Conservation (phyloP, 176 grass and related monocot species). For the Ananas comosus region DNA sequence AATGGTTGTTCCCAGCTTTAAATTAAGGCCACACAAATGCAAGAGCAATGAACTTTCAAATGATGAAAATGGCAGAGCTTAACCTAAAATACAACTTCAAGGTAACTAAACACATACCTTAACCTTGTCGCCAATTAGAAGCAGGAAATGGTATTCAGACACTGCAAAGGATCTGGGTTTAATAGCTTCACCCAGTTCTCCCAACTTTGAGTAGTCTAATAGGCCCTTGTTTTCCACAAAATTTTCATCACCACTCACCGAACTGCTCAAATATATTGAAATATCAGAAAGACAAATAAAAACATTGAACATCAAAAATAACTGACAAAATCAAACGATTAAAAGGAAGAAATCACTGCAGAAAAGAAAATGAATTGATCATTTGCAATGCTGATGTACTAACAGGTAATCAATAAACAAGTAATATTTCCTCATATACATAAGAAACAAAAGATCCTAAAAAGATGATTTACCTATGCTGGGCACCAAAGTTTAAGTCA, state of each 20-base stretch:
- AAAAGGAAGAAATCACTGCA: background rate
- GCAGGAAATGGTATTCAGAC: slow-evolving; percentile 90
- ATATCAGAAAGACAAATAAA: slow-evolving; percentile 14
- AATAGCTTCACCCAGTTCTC: slow-evolving; percentile 31
- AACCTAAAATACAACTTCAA: background rate
- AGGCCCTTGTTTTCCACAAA: slow-evolving; percentile 98
- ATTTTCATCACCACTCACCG: slow-evolving; percentile 77
- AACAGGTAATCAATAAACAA: background rate
- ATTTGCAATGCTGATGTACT: background rate
- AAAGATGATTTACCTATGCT: slow-evolving; percentile 61
- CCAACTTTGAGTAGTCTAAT: slow-evolving; percentile 84
- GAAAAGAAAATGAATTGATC: background rate
- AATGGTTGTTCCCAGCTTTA: too few species aligned
- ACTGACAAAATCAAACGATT: background rate
- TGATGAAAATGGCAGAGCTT: too few species aligned
- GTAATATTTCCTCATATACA: background rate
- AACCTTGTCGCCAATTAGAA: slow-evolving; percentile 75
- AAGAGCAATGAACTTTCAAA: too few species aligned
- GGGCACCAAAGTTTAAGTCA: slow-evolving; percentile 91
- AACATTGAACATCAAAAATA: background rate
- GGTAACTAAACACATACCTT: slow-evolving; percentile 43
- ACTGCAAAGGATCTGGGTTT: slow-evolving; percentile 84
- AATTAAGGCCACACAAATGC: too few species aligned
- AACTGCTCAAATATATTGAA: slow-evolving; percentile 30
- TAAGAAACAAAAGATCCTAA: background rate